Evolutionary conservation across 169 alveolate species (phyloP).

Genomic region (Plasmodium knowlesi): DNA sequence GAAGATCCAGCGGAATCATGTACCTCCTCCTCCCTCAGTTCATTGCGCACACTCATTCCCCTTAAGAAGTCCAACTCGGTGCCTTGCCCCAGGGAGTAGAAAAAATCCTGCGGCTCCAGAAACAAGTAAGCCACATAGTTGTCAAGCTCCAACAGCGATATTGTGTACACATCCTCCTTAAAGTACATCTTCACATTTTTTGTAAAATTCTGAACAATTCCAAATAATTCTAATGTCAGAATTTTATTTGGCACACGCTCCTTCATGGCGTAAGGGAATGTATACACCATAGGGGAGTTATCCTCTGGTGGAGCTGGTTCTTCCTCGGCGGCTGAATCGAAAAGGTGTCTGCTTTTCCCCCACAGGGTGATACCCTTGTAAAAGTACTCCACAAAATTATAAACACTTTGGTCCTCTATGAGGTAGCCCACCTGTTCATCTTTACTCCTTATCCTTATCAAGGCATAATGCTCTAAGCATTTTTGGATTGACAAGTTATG

Average conservation of each 20-base stretch:
- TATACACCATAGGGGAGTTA: background rate
- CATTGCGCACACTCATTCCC: background rate
- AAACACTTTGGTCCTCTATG: conserved; percentile 22
- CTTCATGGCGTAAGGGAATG: background rate
- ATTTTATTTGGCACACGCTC: conserved; percentile 10
- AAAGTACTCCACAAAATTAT: conserved; percentile 39
- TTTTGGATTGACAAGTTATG: conserved; percentile 1
- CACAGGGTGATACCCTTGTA: conserved; percentile 31
- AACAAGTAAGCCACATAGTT: conserved; percentile 63
- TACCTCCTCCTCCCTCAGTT: background rate
- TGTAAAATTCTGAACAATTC: conserved; percentile 25
- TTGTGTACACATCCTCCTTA: conserved; percentile 20
- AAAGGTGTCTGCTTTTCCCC: background rate
- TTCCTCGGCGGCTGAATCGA: background rate
- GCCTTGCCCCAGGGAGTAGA: conserved; percentile 21
- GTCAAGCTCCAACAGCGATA: conserved; percentile 51
- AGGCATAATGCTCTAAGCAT: conserved; percentile 33
- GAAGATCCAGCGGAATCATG: background rate
- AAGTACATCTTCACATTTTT: conserved; percentile 47
- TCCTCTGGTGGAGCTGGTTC: background rate
- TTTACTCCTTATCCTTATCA: background rate
- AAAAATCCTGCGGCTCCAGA: conserved; percentile 46
- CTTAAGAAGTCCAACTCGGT: background rate
- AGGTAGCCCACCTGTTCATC: background rate
- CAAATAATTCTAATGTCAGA: conserved; percentile 37